Conservation (phyloP, 345 rosid species). For the Litchi chinensis region DNA sequence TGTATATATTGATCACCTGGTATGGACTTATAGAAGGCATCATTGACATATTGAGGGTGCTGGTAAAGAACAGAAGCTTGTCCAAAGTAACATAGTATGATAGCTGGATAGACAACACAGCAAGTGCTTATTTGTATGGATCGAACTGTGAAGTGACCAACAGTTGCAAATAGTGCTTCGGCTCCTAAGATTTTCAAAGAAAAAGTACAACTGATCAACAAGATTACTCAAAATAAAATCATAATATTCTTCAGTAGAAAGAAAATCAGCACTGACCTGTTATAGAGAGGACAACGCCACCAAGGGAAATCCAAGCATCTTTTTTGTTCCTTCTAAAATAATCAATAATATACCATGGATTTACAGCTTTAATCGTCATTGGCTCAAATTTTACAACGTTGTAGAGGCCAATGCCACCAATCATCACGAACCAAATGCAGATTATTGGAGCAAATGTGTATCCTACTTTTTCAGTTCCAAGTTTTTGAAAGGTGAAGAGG, state of each 20-base stretch:
- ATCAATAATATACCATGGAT: conserved; percentile 37
- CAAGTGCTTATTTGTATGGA: conserved; percentile 51
- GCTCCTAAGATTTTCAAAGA: conserved; percentile 29
- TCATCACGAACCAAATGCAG: conserved; percentile 39
- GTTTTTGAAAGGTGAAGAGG: conserved; percentile 44
- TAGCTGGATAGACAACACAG: conserved; percentile 34
- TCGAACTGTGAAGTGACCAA: conserved; percentile 51
- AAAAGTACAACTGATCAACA: not conserved
- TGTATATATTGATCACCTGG: conserved; percentile 28
- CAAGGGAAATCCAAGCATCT: conserved; percentile 53
- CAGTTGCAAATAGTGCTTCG: conserved; percentile 59
- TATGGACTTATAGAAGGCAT: conserved; percentile 36
- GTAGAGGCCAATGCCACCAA: conserved; percentile 40
- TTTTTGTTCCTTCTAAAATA: conserved; percentile 46
- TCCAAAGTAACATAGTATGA: conserved; percentile 40
- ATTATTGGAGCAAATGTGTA: conserved; percentile 47
- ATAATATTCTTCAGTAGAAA: not conserved
- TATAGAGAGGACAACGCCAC: conserved; percentile 36
- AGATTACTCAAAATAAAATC: not conserved
- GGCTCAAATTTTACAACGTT: conserved; percentile 42
- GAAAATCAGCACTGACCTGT: conserved; percentile 28
- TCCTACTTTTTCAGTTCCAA: conserved; percentile 53
- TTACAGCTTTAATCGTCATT: conserved; percentile 35
- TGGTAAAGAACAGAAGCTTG: conserved; percentile 44
- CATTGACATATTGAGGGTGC: conserved; percentile 26